These are phyloP conservation scores for Colletotrichum theobromicola DNA, from an alignment of 2,329 filamentous ascomycete genomes.

Conservation along the genomic window DNA sequence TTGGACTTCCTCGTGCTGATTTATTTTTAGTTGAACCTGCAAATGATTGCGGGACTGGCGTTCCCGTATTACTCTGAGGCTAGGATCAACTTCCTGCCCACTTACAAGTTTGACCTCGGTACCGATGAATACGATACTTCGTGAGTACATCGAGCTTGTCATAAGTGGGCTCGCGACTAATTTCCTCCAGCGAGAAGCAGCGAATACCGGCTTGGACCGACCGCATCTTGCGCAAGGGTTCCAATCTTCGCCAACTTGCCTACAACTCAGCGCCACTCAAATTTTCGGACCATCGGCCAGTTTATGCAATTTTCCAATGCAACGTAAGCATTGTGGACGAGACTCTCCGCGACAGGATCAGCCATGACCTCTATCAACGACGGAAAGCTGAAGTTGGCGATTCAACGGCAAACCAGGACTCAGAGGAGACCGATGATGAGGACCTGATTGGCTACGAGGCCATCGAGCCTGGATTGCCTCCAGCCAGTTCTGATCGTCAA, in stretches of 20 bases:
- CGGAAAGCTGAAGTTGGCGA: slow-evolving; percentile 71
- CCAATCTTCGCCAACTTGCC: slow-evolving; percentile 79
- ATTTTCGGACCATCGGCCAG: slow-evolving; percentile 96
- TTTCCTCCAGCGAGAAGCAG: slow-evolving; percentile 74
- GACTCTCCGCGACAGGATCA: slow-evolving; percentile 71
- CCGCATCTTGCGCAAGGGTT: slow-evolving; percentile 85
- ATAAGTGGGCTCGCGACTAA: slow-evolving; percentile 31
- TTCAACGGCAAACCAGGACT: slow-evolving; percentile 60
- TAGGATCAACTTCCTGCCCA: slow-evolving; percentile 86
- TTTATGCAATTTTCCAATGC: slow-evolving; percentile 89
- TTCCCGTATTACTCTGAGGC: slow-evolving; percentile 95
- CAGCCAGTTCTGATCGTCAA: slow-evolving; percentile 70
- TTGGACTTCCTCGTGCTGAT: neutral
- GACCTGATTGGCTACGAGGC: slow-evolving; percentile 82
- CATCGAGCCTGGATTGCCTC: slow-evolving; percentile 77
- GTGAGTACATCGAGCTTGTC: slow-evolving; percentile 46
- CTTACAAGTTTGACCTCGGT: slow-evolving; percentile 94
- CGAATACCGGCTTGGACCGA: slow-evolving; percentile 98
- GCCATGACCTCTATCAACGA: slow-evolving; percentile 75
- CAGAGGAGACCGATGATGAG: slow-evolving; percentile 73
- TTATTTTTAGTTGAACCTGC: slow-evolving; percentile 74
- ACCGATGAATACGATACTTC: slow-evolving; percentile 92
- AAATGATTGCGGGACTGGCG: slow-evolving; percentile 91
- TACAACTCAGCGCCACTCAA: slow-evolving; percentile 83
- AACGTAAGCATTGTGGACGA: slow-evolving; percentile 83